phyloP scores from a whole-genome alignment of 257 asterid species.

The Solanum chmielewskii region DNA sequence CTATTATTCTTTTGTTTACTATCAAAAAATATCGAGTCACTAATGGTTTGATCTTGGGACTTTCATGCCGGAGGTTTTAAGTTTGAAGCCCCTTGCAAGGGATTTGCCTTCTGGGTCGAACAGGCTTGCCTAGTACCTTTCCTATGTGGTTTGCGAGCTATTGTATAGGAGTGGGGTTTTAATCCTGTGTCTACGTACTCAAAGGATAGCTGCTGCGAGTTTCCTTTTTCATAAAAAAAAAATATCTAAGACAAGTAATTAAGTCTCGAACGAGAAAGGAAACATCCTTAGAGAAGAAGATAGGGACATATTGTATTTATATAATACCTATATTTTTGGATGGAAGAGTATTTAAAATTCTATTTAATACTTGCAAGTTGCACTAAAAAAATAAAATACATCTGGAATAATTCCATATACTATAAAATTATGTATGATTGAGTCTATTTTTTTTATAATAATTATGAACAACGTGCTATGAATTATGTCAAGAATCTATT shows the following conservation, averaged over 20 bases:
- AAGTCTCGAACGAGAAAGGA: not conserved
- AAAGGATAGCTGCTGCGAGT: too few species aligned
- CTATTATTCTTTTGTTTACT: not conserved
- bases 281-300: not conserved
- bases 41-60: too few species aligned
- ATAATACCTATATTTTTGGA: not conserved
- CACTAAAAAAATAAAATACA: not conserved
- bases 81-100: too few species aligned
- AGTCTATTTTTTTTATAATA: not conserved
- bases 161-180: accelerated
- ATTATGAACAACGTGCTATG: not conserved
- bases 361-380: not conserved
- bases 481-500: not conserved
- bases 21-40: too few species aligned
- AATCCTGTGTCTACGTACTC: too few species aligned
- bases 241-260: too few species aligned
- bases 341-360: not conserved
- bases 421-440: not conserved
- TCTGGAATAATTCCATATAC: not conserved
- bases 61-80: too few species aligned
- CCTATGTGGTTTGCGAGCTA: too few species aligned
- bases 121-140: too few species aligned
- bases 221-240: too few species aligned
- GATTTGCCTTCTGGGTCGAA: too few species aligned
- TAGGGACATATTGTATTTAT: not conserved